phyloP scores from a whole-genome alignment of 495 filamentous ascomycete species.

The Trichoderma erinaceum region DNA sequence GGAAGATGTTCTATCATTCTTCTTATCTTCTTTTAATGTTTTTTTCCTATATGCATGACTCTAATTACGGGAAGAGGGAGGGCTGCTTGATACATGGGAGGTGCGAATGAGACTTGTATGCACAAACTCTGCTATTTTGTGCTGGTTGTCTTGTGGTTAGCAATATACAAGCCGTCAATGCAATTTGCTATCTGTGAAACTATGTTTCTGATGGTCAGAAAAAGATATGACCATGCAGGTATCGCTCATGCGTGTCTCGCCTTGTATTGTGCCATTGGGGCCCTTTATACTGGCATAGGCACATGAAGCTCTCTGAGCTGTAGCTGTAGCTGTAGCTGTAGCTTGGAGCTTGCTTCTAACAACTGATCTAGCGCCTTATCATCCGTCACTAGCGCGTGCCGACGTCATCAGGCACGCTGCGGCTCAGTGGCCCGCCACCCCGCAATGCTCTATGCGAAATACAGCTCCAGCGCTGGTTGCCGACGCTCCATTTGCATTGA shows the following conservation, averaged over 20 bases:
- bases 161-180: too few species aligned
- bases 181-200: too few species aligned
- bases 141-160: background rate
- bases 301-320: background rate
- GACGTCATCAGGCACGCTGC: slow-evolving; percentile 7
- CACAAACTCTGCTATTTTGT: background rate
- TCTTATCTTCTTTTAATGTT: background rate
- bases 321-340: too few species aligned
- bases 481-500: background rate
- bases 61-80: background rate
- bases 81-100: background rate
- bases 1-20: background rate
- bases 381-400: background rate
- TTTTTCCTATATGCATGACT: background rate
- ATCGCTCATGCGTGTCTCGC: too few species aligned
- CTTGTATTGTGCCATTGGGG: too few species aligned
- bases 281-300: background rate
- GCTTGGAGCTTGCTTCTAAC: background rate
- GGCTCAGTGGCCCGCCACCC: background rate
- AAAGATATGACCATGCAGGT: too few species aligned
- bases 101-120: too few species aligned
- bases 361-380: background rate
- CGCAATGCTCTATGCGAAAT: background rate
- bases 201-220: too few species aligned
- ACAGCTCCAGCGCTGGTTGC: background rate